Evolutionary conservation across 2,329 filamentous ascomycete species (phyloP), one percentile per base, ranked within the genome.

Genomic region (Lasiodiplodia theobromae): DNA sequence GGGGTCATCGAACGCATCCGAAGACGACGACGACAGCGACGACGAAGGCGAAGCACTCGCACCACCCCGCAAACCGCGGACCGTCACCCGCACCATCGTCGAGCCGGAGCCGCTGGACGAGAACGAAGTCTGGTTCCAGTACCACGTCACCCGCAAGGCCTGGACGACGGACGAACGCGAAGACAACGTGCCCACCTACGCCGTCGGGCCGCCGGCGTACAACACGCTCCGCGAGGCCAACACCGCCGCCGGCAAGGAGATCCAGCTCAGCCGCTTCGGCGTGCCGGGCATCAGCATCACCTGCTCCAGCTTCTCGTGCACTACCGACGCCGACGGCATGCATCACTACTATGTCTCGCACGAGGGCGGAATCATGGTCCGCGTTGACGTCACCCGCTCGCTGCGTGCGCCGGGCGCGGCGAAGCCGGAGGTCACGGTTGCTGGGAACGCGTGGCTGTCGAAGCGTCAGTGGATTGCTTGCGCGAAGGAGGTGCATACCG

Each of bases 191-290:
- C 47, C 53, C 12, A 21, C 25, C 4, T 18, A 23, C n/a, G n/a
- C n/a, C 40, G 16, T 58, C 38, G 65, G 65, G 2, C 14, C 14
- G 1, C 4, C 52, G 6, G 21, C 40, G n/a, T 52, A 67, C 53
- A 23, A 31, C 65, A 60, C 54, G 12, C 40, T 60, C n/a, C 18
- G 21, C 28, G 65, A 34, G 5, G 65, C 65, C 28, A 67, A 67
- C 52, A 2, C 6, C n/a, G 53, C 44, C 16, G 65, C 65, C 25
- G 40, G 40, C 38, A 3, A 28, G 3, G 65, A 67, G 31, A 67
- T 67, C n/a, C n/a, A 34, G 14, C 44, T 4, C 28, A 3, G 12
- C 1, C 65, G 65, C 40, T 40, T 38, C 54, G 65, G 54, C 12
- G 7, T 51, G n/a, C 28, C 28, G 11, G 65, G 65, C 40, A 21